Conservation (phyloP, 306 rosid genomes). For the Gastrolobium villosum region DNA sequence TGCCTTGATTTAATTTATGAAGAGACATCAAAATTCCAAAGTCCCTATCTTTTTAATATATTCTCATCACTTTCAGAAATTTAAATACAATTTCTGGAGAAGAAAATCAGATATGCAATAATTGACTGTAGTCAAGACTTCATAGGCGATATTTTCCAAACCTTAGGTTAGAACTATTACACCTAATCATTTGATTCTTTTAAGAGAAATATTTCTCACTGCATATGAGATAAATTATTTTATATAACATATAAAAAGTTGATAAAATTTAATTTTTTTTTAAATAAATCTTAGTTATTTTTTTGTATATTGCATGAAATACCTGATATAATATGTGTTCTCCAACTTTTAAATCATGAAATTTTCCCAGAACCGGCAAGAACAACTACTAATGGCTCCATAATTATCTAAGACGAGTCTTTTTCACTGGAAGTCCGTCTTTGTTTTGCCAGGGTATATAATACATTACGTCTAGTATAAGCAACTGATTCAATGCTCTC, state of each 20-base stretch:
- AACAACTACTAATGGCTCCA: conserved; percentile 8
- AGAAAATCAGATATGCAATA: neutral
- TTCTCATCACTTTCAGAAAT: too few relatives aligned
- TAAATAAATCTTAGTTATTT: too few relatives aligned
- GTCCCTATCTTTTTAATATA: too few relatives aligned
- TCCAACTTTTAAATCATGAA: neutral
- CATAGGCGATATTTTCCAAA: conserved; percentile 9
- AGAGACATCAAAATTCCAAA: neutral
- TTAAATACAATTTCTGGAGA: neutral
- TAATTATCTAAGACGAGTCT: conserved; percentile 5
- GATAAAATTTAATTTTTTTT: too few relatives aligned
- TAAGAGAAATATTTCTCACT: too few relatives aligned
- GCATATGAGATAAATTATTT: too few relatives aligned
- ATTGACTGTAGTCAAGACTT: neutral
- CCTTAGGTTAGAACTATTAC: conserved; percentile 3
- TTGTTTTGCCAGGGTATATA: neutral
- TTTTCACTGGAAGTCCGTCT: conserved; percentile 35
- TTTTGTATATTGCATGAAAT: too few relatives aligned
- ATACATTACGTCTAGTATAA: conserved; percentile 37
- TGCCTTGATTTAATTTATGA: neutral
- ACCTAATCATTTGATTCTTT: neutral
- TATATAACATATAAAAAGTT: too few relatives aligned
- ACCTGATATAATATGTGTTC: too few relatives aligned
- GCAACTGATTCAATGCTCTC: conserved; percentile 42
- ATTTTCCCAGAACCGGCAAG: neutral